These are phyloP conservation scores for Paxillus rubicundulus DNA, from an alignment of 768 basidiomycete genomes.

Conservation along the genomic window DNA sequence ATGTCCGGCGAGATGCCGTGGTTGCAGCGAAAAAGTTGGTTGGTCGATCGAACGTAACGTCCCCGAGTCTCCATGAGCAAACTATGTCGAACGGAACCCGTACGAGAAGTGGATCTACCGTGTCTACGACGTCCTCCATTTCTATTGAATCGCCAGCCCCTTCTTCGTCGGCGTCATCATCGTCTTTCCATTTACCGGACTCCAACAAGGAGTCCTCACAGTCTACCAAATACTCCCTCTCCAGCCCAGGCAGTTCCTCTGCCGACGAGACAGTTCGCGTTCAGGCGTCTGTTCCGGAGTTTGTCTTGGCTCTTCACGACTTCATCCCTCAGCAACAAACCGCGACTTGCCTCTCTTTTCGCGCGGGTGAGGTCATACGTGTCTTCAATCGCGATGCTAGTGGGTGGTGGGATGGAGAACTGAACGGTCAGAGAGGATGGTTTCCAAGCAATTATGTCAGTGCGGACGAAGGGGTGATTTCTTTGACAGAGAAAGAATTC, in stretches of 20 bases:
- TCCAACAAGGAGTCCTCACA: constrained; percentile 31
- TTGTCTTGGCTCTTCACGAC: constrained; percentile 91
- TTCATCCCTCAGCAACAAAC: constrained; percentile 70
- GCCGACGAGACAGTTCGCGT: constrained; percentile 51
- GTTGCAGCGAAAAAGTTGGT: constrained; percentile 33
- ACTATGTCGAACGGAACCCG: constrained; percentile 25
- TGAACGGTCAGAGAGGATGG: constrained; percentile 89
- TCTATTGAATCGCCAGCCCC: constrained; percentile 55
- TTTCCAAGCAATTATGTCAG: constrained; percentile 97
- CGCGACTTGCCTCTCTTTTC: constrained; percentile 84
- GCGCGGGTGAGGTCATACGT: constrained; percentile 86
- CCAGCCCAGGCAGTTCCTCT: constrained; percentile 41
- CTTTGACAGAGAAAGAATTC: constrained; percentile 58
- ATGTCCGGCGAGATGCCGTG: constrained; percentile 33
- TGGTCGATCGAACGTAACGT: constrained; percentile 29
- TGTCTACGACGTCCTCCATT: constrained; percentile 55
- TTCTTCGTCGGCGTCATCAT: constrained; percentile 52
- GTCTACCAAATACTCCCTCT: constrained; percentile 5
- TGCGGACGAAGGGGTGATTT: constrained; percentile 49
- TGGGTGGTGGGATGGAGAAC: constrained; percentile 99
- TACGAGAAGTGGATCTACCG: constrained; percentile 50
- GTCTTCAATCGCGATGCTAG: constrained; percentile 84
- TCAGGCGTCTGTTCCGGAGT: constrained; percentile 48
- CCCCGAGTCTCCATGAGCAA: constrained; percentile 17
- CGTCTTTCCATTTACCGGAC: constrained; percentile 45